Percentiles rank a stretch among this genome's conserved stretches.
Conservation (phyloP, 1,284 basidiomycete genomes). For the Irpex lacteus region DNA sequence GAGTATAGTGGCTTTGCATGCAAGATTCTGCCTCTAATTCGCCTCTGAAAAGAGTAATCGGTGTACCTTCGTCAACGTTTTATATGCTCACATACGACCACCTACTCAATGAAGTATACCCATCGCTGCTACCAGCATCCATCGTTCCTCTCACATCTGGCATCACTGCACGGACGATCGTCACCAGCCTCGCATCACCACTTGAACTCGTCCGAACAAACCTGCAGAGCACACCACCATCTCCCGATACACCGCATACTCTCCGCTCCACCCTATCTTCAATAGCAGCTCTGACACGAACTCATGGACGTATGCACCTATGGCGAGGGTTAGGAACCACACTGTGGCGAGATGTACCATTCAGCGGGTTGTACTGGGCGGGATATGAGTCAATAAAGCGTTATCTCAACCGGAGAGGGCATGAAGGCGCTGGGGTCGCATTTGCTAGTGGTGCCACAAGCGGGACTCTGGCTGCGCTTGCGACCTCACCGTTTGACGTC, state of each 20-base stretch:
- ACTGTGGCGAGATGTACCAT: constrained; percentile 96
- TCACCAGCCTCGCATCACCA: constrained; percentile 83
- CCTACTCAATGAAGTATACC: constrained; percentile 64
- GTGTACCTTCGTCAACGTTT: constrained; percentile 88
- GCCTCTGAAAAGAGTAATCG: constrained; percentile 64
- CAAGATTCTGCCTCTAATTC: constrained; percentile 16
- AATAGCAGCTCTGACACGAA: constrained; percentile 57
- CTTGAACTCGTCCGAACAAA: constrained; percentile 94
- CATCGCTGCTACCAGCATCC: constrained; percentile 54
- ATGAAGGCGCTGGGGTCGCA: constrained; percentile 68
- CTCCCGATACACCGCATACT: constrained; percentile 68
- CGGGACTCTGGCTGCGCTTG: constrained; percentile 79
- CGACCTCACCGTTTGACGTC: constrained; percentile 96
- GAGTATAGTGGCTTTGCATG: constrained; percentile 31
- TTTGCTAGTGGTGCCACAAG: constrained; percentile 84
- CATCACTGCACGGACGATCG: constrained; percentile 75
- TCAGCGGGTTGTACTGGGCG: constrained; percentile 92
- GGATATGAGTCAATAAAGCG: constrained; percentile 70
- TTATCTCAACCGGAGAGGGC: constrained; percentile 46
- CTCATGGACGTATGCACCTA: constrained; percentile 68
- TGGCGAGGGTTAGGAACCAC: constrained; percentile 93
- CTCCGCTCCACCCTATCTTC: constrained; percentile 66
- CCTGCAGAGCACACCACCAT: constrained; percentile 82
- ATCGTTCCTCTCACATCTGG: constrained; percentile 82
- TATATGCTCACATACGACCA: constrained; percentile 98